Percentiles rank a stretch among this genome's conserved stretches.
Evolutionary conservation across 108 stramenopile species (phyloP).

Genomic region (Nitzschia inconspicua): DNA sequence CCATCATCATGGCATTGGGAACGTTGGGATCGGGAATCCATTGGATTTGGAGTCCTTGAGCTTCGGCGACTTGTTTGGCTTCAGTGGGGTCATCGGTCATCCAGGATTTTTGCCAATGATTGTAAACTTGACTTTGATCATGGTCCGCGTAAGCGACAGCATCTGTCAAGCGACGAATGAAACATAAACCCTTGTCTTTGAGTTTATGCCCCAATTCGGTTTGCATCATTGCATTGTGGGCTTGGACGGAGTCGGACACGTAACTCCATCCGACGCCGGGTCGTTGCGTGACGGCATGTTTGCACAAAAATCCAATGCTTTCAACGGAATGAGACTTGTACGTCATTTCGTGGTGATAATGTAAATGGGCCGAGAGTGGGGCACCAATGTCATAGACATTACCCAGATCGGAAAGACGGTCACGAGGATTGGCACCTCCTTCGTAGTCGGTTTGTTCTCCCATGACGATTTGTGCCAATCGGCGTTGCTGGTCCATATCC

Average conservation of each 20-base stretch:
- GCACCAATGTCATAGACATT: slow-evolving; percentile 16
- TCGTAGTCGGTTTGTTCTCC: slow-evolving; percentile 9
- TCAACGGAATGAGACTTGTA: slow-evolving; percentile 11
- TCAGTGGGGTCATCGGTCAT: slow-evolving; percentile 11
- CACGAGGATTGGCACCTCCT: slow-evolving; percentile 10
- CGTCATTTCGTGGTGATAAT: slow-evolving; percentile 7
- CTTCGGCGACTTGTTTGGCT: slow-evolving; percentile 1
- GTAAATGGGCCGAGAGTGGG: background rate
- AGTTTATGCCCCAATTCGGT: slow-evolving; percentile 2
- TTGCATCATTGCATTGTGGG: background rate
- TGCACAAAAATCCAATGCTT: no score
- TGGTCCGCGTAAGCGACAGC: background rate
- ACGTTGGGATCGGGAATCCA: background rate
- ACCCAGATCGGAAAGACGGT: background rate
- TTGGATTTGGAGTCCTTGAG: slow-evolving; percentile 2
- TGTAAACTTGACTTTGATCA: slow-evolving; percentile 1
- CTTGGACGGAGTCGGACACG: slow-evolving; percentile 9
- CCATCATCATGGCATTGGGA: slow-evolving; percentile 2
- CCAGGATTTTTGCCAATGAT: slow-evolving; percentile 14
- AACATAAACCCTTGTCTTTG: slow-evolving; percentile 9
- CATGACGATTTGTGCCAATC: slow-evolving; percentile 4
- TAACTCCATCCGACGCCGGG: slow-evolving; percentile 14
- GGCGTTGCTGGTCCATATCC: slow-evolving; percentile 5
- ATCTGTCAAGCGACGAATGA: slow-evolving; percentile 15
- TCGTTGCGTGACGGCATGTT: no score